These are phyloP conservation scores for Pestalotiopsis sp. DNA, from an alignment of 2,329 filamentous ascomycete species.

Conservation along the genomic window DNA sequence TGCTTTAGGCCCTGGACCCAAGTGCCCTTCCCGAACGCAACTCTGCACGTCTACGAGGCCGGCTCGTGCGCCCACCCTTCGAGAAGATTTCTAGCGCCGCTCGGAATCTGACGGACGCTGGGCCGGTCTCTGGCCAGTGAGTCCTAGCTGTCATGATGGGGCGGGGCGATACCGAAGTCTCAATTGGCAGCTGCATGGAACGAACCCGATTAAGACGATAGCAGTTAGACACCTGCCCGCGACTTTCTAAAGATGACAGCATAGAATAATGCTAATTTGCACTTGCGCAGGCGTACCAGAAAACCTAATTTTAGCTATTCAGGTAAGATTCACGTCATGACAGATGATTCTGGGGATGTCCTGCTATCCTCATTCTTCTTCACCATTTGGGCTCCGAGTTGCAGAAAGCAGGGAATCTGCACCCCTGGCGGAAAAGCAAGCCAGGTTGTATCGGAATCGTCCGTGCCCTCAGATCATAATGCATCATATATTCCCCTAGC, in stretches of 20 bases:
- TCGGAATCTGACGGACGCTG: neutral
- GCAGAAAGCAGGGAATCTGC: neutral
- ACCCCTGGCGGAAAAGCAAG: neutral
- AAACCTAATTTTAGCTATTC: neutral
- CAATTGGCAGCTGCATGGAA: neutral
- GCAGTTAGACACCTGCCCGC: neutral
- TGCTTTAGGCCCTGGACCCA: neutral
- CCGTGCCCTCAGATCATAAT: slow-evolving; percentile 1
- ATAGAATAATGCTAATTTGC: neutral
- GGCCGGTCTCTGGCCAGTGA: neutral
- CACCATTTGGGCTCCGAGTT: neutral
- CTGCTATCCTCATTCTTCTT: neutral
- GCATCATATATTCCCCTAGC: neutral
- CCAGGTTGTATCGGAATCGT: neutral
- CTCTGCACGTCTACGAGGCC: neutral
- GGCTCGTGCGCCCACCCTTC: neutral
- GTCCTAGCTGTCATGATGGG: neutral
- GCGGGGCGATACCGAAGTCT: neutral
- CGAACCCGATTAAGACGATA: neutral
- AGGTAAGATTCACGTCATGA: neutral
- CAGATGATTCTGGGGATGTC: neutral
- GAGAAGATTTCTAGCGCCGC: slow-evolving; percentile 5
- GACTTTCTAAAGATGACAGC: neutral
- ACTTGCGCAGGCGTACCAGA: neutral
- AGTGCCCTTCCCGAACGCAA: neutral